A percentile compares a stretch with the other conserved stretches of the same genome.
Evolutionary conservation across 495 filamentous ascomycete genomes (phyloP).

Genomic region (Gamarada debralockiae): DNA sequence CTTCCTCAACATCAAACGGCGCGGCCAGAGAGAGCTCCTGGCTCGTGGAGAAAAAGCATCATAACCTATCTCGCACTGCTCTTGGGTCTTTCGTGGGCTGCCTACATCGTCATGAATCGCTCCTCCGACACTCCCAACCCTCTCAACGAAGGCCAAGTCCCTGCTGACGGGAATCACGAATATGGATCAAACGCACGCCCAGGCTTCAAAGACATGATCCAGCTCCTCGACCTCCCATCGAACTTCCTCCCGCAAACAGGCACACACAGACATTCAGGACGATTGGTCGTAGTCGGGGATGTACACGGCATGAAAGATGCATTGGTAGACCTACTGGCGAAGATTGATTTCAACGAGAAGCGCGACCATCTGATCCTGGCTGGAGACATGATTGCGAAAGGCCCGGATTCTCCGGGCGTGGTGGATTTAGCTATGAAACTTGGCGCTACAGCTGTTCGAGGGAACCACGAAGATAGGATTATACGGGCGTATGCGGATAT

Average conservation of each 20-base stretch:
- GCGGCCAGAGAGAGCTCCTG: neutral
- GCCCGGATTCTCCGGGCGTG: slow-evolving; percentile 77
- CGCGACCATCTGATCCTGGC: slow-evolving; percentile 76
- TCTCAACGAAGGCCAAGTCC: neutral
- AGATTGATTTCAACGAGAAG: slow-evolving; percentile 56
- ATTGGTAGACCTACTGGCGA: slow-evolving; percentile 61
- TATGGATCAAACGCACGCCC: slow-evolving; percentile 27
- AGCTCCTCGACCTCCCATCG: slow-evolving; percentile 32
- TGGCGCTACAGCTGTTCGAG: slow-evolving; percentile 75
- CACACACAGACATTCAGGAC: slow-evolving; percentile 14
- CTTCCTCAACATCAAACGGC: neutral
- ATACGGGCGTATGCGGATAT: slow-evolving; percentile 41
- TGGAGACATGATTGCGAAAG: slow-evolving; percentile 86
- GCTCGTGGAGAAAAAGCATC: neutral
- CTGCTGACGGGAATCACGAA: neutral
- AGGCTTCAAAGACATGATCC: slow-evolving; percentile 28
- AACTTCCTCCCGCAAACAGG: slow-evolving; percentile 31
- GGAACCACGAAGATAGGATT: slow-evolving; percentile 90
- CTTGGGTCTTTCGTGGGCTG: slow-evolving; percentile 3
- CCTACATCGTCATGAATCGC: neutral
- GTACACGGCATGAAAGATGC: slow-evolving; percentile 79
- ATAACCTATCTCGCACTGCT: neutral
- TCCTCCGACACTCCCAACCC: neutral
- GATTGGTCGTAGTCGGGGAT: slow-evolving; percentile 78
- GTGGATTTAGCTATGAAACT: slow-evolving; percentile 66